phyloP scores from a whole-genome alignment of 2,329 filamentous ascomycete species.

The Cordyceps militaris region DNA sequence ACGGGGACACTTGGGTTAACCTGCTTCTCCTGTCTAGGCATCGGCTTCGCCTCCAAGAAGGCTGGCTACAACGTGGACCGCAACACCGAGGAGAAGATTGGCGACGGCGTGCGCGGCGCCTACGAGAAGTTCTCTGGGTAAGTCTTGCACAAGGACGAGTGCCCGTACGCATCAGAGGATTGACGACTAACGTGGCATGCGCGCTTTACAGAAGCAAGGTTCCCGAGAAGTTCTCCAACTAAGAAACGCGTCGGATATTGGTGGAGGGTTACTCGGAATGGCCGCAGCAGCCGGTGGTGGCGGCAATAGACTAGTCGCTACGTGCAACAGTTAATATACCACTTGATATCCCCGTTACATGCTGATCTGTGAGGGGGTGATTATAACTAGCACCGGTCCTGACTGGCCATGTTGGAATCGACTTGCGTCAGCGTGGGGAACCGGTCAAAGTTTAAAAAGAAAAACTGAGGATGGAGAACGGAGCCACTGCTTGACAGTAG shows the following conservation, averaged over 20 bases:
- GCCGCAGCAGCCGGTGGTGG: background rate
- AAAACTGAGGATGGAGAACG: background rate
- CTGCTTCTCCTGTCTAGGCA: constrained; percentile 18
- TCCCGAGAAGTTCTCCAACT: constrained; percentile 30
- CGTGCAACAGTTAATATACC: constrained; percentile 5
- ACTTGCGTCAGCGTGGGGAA: background rate
- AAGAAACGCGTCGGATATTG: background rate
- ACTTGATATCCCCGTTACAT: background rate
- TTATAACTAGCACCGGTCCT: no score
- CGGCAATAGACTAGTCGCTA: background rate
- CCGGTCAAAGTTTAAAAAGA: background rate
- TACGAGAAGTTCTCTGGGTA: constrained; percentile 34
- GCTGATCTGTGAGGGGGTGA: no score
- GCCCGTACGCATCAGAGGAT: background rate
- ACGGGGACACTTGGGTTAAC: background rate
- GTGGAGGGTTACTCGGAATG: background rate
- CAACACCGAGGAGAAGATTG: constrained; percentile 33
- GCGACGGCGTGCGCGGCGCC: constrained; percentile 27
- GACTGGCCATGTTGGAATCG: no score
- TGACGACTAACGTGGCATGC: background rate
- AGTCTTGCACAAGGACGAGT: constrained; percentile 11
- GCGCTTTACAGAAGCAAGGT: constrained; percentile 20
- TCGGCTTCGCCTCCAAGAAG: constrained; percentile 26
- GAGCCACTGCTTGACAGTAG: no score
- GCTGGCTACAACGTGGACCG: constrained; percentile 27